Percentiles rank a stretch among this genome's conserved stretches.
phyloP scores from a whole-genome alignment of 345 rosid genomes.

The Pistacia integerrima region DNA sequence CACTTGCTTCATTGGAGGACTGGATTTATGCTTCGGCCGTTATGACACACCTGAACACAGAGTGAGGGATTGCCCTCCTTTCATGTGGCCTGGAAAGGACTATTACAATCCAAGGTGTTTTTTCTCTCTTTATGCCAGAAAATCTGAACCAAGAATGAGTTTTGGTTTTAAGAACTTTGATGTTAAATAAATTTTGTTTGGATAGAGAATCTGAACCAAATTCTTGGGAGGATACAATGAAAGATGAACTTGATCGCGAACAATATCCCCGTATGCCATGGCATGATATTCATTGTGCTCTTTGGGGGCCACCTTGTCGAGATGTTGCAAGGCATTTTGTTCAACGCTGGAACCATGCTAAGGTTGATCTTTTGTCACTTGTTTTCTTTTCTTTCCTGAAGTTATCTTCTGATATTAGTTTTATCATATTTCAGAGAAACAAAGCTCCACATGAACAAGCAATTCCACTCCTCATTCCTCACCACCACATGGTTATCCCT shows the following conservation, averaged over 20 bases:
- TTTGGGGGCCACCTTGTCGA: constrained; percentile 96
- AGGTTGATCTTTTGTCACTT: constrained; percentile 44
- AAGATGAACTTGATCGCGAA: constrained; percentile 70
- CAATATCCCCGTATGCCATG: constrained; percentile 96
- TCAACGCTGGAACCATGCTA: constrained; percentile 98
- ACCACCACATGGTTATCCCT: constrained; percentile 94
- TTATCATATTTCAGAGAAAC: constrained; percentile 56
- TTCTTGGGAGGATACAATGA: constrained; percentile 93
- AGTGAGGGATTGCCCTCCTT: constrained; percentile 72
- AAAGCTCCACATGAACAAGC: constrained; percentile 83
- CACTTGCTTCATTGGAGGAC: constrained; percentile 87
- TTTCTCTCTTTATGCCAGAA: constrained; percentile 18
- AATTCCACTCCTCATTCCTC: constrained; percentile 92
- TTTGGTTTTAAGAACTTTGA: background rate
- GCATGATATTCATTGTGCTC: constrained; percentile 96
- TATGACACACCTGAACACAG: constrained; percentile 78
- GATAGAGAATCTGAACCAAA: constrained; percentile 94
- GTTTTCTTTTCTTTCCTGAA: background rate
- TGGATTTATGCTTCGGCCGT: constrained; percentile 93
- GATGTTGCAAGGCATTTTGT: constrained; percentile 92
- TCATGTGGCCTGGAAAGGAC: constrained; percentile 90
- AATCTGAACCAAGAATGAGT: background rate
- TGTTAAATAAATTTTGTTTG: constrained; percentile 20
- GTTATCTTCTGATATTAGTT: constrained; percentile 13
- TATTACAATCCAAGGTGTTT: constrained; percentile 88